Evolutionary conservation across 1,139 yeast genomes (phyloP).

Genomic region (Eremothecium gossypii): DNA sequence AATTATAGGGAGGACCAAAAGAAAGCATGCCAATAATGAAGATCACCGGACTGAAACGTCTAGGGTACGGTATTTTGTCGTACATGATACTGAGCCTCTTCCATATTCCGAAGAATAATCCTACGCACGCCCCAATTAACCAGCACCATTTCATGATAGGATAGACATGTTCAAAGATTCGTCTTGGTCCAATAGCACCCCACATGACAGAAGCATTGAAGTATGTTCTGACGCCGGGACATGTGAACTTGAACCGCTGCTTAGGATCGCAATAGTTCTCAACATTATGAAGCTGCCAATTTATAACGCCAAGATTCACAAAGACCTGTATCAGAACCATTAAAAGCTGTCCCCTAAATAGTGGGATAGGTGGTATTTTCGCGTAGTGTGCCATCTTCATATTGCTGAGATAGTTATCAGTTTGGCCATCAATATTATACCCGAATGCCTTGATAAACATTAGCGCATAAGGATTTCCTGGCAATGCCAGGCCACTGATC

Average conservation of each 20-base stretch:
- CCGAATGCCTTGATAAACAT: conserved; percentile 53
- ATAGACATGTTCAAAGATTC: conserved; percentile 42
- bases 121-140: conserved; percentile 43
- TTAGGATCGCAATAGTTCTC: conserved; percentile 39
- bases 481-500: conserved; percentile 53
- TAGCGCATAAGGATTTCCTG: conserved; percentile 54
- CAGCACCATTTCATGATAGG: conserved; percentile 44
- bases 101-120: conserved; percentile 36
- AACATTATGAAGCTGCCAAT: conserved; percentile 43
- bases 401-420: conserved; percentile 46
- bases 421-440: conserved; percentile 51
- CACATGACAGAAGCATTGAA: conserved; percentile 48
- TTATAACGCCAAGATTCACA: conserved; percentile 43
- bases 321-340: conserved; percentile 38
- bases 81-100: conserved; percentile 33
- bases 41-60: conserved; percentile 40
- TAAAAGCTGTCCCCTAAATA: conserved; percentile 50
- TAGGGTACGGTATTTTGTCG: conserved; percentile 17
- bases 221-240: conserved; percentile 39
- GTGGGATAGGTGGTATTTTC: conserved; percentile 51
- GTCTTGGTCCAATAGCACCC: conserved; percentile 63
- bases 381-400: conserved; percentile 55
- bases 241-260: conserved; percentile 37
- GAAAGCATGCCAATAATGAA: conserved; percentile 39
- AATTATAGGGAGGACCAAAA: conserved; percentile 45